Evolutionary conservation across 2,329 filamentous ascomycete species (phyloP), one percentile per base, ranked within the genome.

Genomic region (Stemphylium lycopersici): DNA sequence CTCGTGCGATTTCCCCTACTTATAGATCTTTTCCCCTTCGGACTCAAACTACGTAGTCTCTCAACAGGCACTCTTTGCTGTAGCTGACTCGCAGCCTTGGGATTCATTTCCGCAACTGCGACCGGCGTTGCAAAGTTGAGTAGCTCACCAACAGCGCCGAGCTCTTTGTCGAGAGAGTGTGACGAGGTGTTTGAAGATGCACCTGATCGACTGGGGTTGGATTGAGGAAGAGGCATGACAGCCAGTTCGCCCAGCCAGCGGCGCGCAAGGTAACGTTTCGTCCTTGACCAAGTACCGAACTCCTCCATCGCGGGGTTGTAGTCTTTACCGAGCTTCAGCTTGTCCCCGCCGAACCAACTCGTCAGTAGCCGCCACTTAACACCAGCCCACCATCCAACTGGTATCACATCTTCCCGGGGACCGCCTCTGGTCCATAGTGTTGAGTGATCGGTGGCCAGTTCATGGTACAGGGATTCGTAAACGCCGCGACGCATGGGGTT

Each of bases 391-490:
- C 71, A 61, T 2, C 76, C 76, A 0, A 72, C 61, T 0, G 80
- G 79, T 8, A 74, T 64, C 20, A 83, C 62, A 29, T 74, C 70
- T 0, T 73, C 58, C 3, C 75, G 69, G 0, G 82, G 81, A 0
- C 82, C 82, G 11, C 69, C 65, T 0, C 78, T 72, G 0, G 78
- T 78, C 82, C 81, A 84, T 2, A 83, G 71, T 1, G 68, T 54
- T 1, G 81, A 79, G 48, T 81, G 76, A 3, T 68, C 56, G n/a
- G 71, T 73, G 4, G 80, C 75, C 20, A 83, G 73, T 11, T 81
- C 76, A 39, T 76, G 70, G 65, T 80, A 84, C 12, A 83, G 75
- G 4, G 74, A 67, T 60, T 83, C 81, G 62, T 83, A 84, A 18
- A 81, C 73, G 31, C 80, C 80, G 12, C 81, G 72, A 36, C 78